These are phyloP conservation scores for Mikania micrantha DNA, from an alignment of 129 eudicot species.

Conservation along the genomic window DNA sequence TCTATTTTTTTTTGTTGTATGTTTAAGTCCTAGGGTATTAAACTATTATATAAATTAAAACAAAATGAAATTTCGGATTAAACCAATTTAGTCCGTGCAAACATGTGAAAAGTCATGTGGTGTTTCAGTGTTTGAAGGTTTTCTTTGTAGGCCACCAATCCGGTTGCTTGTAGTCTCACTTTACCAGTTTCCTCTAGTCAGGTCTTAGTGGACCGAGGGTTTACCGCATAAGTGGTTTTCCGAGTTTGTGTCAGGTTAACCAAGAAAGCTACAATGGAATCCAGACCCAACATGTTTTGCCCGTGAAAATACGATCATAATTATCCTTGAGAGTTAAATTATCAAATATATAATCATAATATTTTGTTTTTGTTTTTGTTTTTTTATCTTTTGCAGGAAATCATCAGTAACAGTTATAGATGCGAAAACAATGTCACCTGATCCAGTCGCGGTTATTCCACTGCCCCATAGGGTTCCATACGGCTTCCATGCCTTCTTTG, in stretches of 20 bases:
- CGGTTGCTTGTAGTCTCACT: too few relatives aligned
- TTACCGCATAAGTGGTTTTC: too few relatives aligned
- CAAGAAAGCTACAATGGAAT: neutral
- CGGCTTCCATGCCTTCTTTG: conserved; percentile 98
- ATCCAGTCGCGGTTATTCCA: conserved; percentile 90
- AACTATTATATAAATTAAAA: too few relatives aligned
- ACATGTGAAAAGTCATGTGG: too few relatives aligned
- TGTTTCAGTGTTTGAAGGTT: too few relatives aligned
- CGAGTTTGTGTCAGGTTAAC: neutral
- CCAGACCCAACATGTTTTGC: neutral
- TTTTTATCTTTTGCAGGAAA: conserved; percentile 40
- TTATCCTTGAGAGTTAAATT: neutral
- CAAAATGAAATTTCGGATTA: too few relatives aligned
- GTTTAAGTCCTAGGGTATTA: too few relatives aligned
- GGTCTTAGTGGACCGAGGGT: too few relatives aligned
- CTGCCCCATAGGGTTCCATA: conserved; percentile 89
- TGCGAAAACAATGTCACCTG: conserved; percentile 94
- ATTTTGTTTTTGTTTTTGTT: neutral
- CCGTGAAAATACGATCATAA: neutral
- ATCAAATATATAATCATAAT: conserved; percentile 4
- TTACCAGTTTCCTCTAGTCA: too few relatives aligned
- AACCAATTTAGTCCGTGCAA: too few relatives aligned
- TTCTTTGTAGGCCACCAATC: too few relatives aligned
- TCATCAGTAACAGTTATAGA: conserved; percentile 77
- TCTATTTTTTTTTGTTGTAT: too few relatives aligned